Percentiles rank a stretch among this genome's conserved stretches.
These are phyloP conservation scores for Hordeum marinum DNA, from an alignment of 176 grass and related monocot genomes.

Conservation along the genomic window DNA sequence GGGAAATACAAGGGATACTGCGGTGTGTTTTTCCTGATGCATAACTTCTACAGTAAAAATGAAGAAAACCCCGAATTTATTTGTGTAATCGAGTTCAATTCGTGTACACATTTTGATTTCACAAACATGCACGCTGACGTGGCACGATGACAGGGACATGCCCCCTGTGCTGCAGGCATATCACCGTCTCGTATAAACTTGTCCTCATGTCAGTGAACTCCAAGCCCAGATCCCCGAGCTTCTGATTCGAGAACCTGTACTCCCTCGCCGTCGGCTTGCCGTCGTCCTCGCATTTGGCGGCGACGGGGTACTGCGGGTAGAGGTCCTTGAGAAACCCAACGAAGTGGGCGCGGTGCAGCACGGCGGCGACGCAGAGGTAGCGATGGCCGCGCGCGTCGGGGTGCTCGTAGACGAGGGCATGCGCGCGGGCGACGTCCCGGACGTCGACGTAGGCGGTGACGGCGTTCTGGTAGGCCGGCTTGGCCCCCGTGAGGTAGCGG, in stretches of 20 bases:
- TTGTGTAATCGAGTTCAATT: too few species aligned
- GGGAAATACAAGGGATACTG: too few species aligned
- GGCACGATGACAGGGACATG: neutral
- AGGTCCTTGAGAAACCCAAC: slow-evolving; percentile 19
- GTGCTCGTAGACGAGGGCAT: slow-evolving; percentile 39
- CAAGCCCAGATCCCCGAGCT: slow-evolving; percentile 22
- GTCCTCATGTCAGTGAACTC: slow-evolving; percentile 35
- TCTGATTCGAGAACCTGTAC: slow-evolving; percentile 46
- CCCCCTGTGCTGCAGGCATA: slow-evolving; percentile 16
- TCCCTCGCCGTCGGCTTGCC: slow-evolving; percentile 4
- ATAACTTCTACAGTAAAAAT: too few species aligned
- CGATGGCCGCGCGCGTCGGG: slow-evolving; percentile 3
- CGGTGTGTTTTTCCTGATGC: too few species aligned
- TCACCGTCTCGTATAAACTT: slow-evolving; percentile 27
- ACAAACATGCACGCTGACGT: too few species aligned
- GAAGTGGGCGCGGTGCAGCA: slow-evolving; percentile 32
- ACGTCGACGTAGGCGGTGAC: slow-evolving; percentile 52
- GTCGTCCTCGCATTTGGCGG: slow-evolving; percentile 29
- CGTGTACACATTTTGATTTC: too few species aligned
- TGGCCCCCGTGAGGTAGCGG: slow-evolving; percentile 35
- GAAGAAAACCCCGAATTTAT: too few species aligned
- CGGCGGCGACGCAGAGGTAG: slow-evolving; percentile 43
- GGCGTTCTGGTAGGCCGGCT: slow-evolving; percentile 28
- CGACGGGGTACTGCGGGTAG: slow-evolving; percentile 33
- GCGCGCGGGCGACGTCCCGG: slow-evolving; percentile 36